phyloP scores from a whole-genome alignment of 306 rosid genomes.

The Inga leiocalycina region DNA sequence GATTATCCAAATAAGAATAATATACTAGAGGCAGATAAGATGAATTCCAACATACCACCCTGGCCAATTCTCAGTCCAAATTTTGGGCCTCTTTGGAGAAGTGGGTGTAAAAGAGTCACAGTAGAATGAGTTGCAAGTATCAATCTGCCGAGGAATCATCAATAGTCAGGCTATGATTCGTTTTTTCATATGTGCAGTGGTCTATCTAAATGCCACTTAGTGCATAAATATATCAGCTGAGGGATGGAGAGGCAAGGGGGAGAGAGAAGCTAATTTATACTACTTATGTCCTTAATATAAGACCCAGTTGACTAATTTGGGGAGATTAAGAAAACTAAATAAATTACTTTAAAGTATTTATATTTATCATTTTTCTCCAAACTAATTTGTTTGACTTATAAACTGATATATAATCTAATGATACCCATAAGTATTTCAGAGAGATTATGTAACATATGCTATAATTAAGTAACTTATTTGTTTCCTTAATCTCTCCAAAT shows the following conservation, averaged over 20 bases:
- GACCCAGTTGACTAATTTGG: too few relatives aligned
- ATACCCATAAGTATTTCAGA: too few relatives aligned
- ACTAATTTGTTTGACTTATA: too few relatives aligned
- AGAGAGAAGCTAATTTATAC: not conserved
- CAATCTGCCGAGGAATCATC: conserved; percentile 63
- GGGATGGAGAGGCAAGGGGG: not conserved
- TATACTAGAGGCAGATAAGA: conserved; percentile 22
- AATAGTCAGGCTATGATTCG: conserved; percentile 24
- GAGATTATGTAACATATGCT: too few relatives aligned
- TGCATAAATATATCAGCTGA: conserved; percentile 1
- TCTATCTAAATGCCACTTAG: conserved; percentile 16
- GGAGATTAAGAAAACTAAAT: too few relatives aligned
- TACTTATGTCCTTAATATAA: too few relatives aligned
- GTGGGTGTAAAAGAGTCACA: conserved; percentile 88
- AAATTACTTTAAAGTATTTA: too few relatives aligned
- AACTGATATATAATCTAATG: too few relatives aligned
- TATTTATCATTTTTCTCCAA: too few relatives aligned
- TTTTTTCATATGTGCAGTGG: conserved; percentile 12
- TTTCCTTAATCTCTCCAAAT: too few relatives aligned
- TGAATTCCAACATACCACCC: conserved; percentile 73
- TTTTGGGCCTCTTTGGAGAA: conserved; percentile 83
- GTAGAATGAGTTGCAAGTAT: conserved; percentile 91
- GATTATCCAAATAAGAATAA: conserved; percentile 23
- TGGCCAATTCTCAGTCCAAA: conserved; percentile 99
- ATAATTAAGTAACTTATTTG: too few relatives aligned